Evolutionary conservation across 768 basidiomycete genomes (phyloP).

Genomic region (Phaeotremella skinneri): DNA sequence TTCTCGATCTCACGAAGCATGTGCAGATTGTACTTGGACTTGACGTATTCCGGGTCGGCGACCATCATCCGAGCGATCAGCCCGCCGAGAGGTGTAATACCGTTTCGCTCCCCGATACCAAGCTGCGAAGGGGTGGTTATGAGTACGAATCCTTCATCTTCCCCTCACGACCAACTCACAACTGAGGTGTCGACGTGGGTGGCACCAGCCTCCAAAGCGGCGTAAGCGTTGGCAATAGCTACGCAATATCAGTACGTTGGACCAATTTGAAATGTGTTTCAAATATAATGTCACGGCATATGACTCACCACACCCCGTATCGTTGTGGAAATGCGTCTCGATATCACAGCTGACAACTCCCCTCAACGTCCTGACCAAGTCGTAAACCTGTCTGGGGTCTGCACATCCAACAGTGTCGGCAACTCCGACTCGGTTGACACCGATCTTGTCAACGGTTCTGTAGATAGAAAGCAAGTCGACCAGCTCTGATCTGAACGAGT

Average conservation of each 20-base stretch:
- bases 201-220: constrained; percentile 95
- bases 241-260: background rate
- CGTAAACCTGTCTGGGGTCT: constrained; percentile 97
- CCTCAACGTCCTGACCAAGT: constrained; percentile 90
- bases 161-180: background rate
- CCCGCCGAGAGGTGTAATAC: constrained; percentile 96
- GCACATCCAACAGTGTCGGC: constrained; percentile 99
- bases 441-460: constrained; percentile 99
- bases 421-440: constrained; percentile 96
- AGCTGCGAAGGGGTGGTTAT: constrained; percentile 58
- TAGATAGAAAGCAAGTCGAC: constrained; percentile 98
- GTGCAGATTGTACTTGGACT: constrained; percentile 94
- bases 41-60: constrained; percentile 98
- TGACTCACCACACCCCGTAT: constrained; percentile 80
- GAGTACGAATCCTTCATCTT: background rate
- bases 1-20: constrained; percentile 99
- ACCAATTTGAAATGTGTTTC: background rate
- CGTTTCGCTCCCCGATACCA: constrained; percentile 97
- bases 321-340: constrained; percentile 96
- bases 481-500: constrained; percentile 98
- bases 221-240: constrained; percentile 98
- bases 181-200: constrained; percentile 94
- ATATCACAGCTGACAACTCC: constrained; percentile 98
- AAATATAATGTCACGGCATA: background rate
- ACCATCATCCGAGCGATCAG: constrained; percentile 92